Conservation (phyloP, 108 stramenopile genomes). For the Cyclotella atomus region DNA sequence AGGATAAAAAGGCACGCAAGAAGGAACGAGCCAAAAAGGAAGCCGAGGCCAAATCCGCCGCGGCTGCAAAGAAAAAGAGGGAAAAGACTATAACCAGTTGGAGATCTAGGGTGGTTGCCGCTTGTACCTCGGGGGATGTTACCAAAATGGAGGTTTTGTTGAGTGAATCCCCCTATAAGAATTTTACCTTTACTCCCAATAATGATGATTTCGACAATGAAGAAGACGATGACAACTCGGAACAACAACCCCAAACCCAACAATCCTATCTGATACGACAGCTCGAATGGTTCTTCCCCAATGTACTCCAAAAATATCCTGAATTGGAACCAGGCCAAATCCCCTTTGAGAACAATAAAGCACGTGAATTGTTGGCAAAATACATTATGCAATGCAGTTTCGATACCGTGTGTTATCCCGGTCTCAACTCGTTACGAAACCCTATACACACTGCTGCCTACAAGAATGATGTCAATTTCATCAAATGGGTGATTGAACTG, state of each 20-base stretch:
- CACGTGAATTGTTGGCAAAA: conserved; percentile 37
- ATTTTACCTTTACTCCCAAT: conserved; percentile 21
- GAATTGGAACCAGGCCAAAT: not conserved
- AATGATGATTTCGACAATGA: no score
- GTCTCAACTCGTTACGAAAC: conserved; percentile 23
- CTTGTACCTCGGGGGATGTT: conserved; percentile 61
- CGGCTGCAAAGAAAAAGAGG: conserved; percentile 69
- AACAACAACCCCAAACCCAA: conserved; percentile 27
- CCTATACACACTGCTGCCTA: conserved; percentile 41
- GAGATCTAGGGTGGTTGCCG: conserved; percentile 76
- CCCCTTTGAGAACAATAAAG: conserved; percentile 30
- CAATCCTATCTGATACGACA: conserved; percentile 33
- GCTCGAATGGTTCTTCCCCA: conserved; percentile 46
- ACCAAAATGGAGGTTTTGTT: conserved; percentile 64
- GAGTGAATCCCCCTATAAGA: conserved; percentile 63
- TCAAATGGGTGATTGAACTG: conserved; percentile 25
- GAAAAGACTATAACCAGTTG: conserved; percentile 71
- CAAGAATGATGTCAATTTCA: conserved; percentile 30
- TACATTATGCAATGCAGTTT: conserved; percentile 32
- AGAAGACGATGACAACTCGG: conserved; percentile 1
- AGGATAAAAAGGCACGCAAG: conserved; percentile 75
- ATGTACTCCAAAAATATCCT: conserved; percentile 43
- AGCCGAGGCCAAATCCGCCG: conserved; percentile 69
- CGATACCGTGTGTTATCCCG: conserved; percentile 27
- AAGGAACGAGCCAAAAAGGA: conserved; percentile 71